Evolutionary conservation across 2,329 filamentous ascomycete genomes (phyloP).

Genomic region (Verticillium alfalfae): DNA sequence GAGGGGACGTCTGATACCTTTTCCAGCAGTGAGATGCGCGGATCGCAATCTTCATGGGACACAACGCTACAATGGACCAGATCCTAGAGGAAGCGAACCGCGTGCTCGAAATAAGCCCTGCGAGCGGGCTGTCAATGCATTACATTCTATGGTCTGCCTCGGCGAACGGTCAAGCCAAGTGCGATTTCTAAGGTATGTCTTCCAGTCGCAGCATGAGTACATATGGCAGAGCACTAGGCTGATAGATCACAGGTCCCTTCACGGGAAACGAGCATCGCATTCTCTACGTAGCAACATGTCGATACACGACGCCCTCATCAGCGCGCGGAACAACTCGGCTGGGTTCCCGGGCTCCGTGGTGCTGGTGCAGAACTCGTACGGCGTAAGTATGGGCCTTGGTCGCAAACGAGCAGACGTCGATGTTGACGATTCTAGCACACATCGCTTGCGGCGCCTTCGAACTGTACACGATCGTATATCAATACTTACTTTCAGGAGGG

Average conservation of each 20-base stretch:
- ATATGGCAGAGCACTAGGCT: too few species aligned
- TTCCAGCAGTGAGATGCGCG: constrained; percentile 39
- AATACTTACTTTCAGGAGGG: constrained; percentile 40
- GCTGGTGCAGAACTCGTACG: constrained; percentile 43
- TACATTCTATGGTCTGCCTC: constrained; percentile 31
- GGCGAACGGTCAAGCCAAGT: constrained; percentile 30
- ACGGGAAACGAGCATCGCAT: constrained; percentile 35
- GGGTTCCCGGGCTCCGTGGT: constrained; percentile 39
- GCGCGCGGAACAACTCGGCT: constrained; percentile 36
- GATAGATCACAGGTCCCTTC: constrained; percentile 12
- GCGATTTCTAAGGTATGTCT: constrained; percentile 26
- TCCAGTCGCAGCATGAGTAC: background rate
- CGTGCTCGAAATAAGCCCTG: constrained; percentile 29
- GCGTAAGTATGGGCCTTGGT: constrained; percentile 26
- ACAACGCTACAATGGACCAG: constrained; percentile 23
- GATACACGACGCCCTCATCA: constrained; percentile 43
- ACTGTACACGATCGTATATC: constrained; percentile 35
- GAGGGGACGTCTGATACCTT: constrained; percentile 34
- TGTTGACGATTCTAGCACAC: constrained; percentile 35
- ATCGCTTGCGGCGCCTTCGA: constrained; percentile 34
- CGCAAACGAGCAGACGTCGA: background rate
- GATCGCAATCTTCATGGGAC: constrained; percentile 21
- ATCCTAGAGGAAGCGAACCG: constrained; percentile 25
- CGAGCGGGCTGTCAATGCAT: constrained; percentile 35
- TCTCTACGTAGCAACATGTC: constrained; percentile 36